Base-by-base conservation (phyloP, 129 eudicot genomes). In the Lactuca saligna region DNA sequence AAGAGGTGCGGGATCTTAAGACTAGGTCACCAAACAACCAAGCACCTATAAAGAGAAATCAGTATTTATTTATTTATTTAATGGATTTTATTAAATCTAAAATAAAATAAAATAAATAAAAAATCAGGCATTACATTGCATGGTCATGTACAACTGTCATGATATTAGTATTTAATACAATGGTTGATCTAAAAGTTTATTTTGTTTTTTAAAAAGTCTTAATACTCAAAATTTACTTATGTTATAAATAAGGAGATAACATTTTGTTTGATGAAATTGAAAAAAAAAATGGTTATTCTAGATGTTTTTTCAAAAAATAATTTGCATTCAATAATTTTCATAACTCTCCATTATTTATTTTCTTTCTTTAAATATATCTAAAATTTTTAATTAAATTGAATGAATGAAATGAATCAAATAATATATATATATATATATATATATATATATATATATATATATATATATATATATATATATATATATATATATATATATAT, bases 111-210 rank as follows among this genome's bases (percentile, higher is more conserved):
- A 39, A 48, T 25, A 31, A 41, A 59, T 50, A 60, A 60, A 53
- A 37, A 50, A 60, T 15, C 56, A 68, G 15, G 80, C 80, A 75
- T 75, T 53, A 46, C 79, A 66, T 29, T 67, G 74, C 80, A 73
- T 67, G 75, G 69, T 75, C 74, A 75, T 25, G 38, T 75, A 75
- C 80, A 75, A 68, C 80, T 75, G 80, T 75, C 80, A 59, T 38
- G 41, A 75, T 75, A 75, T 75, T 67, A 68, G 5, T 75, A 48
- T 46, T 67, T 49, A 51, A 73, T 48, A 25, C 15, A 56, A 35
- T 61, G 54, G 17, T 11, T 56, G 49, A 42, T 74, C 17, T 9
- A 65, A 57, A 10, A 4, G 17, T 13, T 44, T 57, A 17, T 13
- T 11, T 48, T 20, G 51, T 59, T 57, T 65, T 5, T 54, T 14